Base-by-base conservation (phyloP, 2,329 filamentous ascomycete genomes). In the Helotiales sp. region DNA sequence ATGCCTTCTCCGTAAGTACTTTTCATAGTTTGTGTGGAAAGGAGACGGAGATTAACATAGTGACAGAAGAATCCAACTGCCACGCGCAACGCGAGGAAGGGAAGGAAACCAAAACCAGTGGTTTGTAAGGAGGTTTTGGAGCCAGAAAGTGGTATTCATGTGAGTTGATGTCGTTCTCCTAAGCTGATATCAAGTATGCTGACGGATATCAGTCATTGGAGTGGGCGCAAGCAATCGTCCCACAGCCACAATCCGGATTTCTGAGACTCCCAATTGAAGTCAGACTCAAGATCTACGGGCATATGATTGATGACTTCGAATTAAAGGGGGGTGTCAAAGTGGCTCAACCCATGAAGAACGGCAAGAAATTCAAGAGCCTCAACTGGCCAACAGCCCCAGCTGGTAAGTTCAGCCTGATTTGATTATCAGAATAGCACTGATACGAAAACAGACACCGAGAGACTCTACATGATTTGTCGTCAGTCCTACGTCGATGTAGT, bases 121-220 rank as follows among this genome's bases (percentile, higher is more conserved):
- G 36, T 34, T 9, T 54, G 51, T 36, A 38, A 57, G n/a, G 50
- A 53, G 13, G 31, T 57, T 24, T n/a, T n/a, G 17, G 54, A 54
- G 44, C 58, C 59, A 15, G 52, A 58, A 19, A 38, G 24, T 1
- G 59, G 59, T 10, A 61, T 61, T 19, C 59, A 61, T 25, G 58
- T 56, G 25, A 52, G 48, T 49, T 15, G n/a, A n/a, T n/a, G 17
- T 17, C 31, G 6, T n/a, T 29, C 8, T 40, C n/a, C 34, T 27
- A 38, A 4, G 25, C 5, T 42, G 4, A 5, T 4, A 34, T 4
- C n/a, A n/a, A n/a, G 10, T 12, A 34, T 22, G n/a, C 27, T 50
- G 17, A 48, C 15, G 19, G 2, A 8, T 17, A 2, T 12, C 13
- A 59, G 57, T 58, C 55, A 22, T 5, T 38, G 2, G 59, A 49